These are phyloP conservation scores for Penicillium hesseltinei DNA, from an alignment of 2,329 filamentous ascomycete genomes.

Conservation along the genomic window DNA sequence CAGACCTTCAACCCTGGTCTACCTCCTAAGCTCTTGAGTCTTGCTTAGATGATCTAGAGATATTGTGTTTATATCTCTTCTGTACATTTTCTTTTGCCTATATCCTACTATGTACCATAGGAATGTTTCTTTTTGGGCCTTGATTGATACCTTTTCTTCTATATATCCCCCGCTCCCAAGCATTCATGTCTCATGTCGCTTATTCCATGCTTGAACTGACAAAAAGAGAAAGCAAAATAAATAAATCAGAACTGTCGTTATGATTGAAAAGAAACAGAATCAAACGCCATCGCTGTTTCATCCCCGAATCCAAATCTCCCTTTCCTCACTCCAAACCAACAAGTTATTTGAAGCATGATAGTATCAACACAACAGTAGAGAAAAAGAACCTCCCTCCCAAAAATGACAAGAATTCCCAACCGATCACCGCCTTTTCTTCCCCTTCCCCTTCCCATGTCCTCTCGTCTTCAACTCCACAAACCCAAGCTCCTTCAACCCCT, in stretches of 20 bases:
- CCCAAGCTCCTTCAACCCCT: slow-evolving; percentile 42
- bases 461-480: slow-evolving; percentile 44
- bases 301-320: not conserved
- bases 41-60: not conserved
- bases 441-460: slow-evolving; percentile 37
- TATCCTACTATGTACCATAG: not conserved
- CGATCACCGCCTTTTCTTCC: slow-evolving; percentile 25
- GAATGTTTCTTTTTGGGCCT: not conserved
- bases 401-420: too few relatives aligned
- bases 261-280: not conserved
- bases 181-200: not conserved
- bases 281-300: not conserved
- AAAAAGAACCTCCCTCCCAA: not conserved
- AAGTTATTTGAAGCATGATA: not conserved
- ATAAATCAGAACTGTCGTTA: not conserved
- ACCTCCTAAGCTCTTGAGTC: not conserved
- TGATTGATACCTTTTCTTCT: not conserved
- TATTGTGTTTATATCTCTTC: not conserved
- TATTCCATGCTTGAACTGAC: not conserved
- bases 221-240: not conserved
- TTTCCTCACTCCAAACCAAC: not conserved
- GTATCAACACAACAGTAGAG: not conserved
- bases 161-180: not conserved
- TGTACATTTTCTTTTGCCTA: not conserved
- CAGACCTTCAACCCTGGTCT: slow-evolving; percentile 1